These are phyloP conservation scores for Colletotrichum sp. DNA, from an alignment of 2,329 filamentous ascomycete species.

Conservation along the genomic window DNA sequence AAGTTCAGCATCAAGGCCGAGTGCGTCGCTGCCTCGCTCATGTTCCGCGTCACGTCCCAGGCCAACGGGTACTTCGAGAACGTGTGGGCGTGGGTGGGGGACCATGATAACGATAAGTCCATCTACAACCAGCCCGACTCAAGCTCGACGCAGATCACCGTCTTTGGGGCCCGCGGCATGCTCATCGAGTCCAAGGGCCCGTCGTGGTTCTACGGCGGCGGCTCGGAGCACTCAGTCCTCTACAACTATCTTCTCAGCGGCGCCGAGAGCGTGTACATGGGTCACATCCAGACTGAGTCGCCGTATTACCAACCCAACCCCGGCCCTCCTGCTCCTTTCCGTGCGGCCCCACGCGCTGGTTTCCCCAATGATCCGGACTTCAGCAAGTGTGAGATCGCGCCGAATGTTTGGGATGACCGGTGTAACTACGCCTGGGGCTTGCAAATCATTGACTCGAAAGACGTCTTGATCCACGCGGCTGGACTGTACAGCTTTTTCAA, in stretches of 20 bases:
- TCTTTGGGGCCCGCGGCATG: slow-evolving; percentile 23
- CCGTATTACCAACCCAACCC: background rate
- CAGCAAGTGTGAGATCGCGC: background rate
- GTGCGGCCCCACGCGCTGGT: background rate
- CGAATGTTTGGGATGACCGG: background rate
- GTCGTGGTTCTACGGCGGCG: slow-evolving; percentile 43
- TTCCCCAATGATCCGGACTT: background rate
- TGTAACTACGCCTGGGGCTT: slow-evolving; percentile 25
- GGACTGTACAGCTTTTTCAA: slow-evolving; percentile 33
- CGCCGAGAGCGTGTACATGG: slow-evolving; percentile 47
- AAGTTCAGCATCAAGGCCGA: slow-evolving; percentile 33
- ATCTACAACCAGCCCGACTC: background rate
- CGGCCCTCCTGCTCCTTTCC: background rate
- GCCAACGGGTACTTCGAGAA: slow-evolving; percentile 56
- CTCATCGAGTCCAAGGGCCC: slow-evolving; percentile 34
- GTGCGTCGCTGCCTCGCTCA: slow-evolving; percentile 48
- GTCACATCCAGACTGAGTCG: slow-evolving; percentile 43
- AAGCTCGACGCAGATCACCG: slow-evolving; percentile 24
- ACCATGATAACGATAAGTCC: slow-evolving; percentile 42
- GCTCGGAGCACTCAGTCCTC: slow-evolving; percentile 50
- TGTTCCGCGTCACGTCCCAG: slow-evolving; percentile 46
- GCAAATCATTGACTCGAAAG: slow-evolving; percentile 23
- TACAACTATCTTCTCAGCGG: slow-evolving; percentile 52
- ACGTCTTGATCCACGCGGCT: slow-evolving; percentile 24
- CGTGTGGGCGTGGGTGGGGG: slow-evolving; percentile 71